Percentiles rank a stretch among this genome's conserved stretches.
Evolutionary conservation across 2,329 filamentous ascomycete species (phyloP).

Genomic region (Chaetomiaceae sp.): DNA sequence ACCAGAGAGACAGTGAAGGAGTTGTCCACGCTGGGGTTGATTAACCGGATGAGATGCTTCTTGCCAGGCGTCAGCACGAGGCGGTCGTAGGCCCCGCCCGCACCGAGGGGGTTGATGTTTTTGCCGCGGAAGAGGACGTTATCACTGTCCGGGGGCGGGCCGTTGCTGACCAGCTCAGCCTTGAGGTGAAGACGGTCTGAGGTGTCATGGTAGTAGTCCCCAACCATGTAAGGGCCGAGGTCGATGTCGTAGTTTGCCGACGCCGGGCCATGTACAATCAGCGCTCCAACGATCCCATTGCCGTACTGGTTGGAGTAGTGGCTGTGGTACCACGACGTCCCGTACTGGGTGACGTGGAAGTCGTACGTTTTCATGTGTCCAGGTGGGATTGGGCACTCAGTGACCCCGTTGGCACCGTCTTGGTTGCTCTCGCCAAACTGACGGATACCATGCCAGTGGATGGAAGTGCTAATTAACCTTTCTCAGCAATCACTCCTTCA

Average conservation of each 20-base stretch:
- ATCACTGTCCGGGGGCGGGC: constrained; percentile 30
- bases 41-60: constrained; percentile 43
- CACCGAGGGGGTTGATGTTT: constrained; percentile 29
- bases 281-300: constrained; percentile 47
- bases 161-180: constrained; percentile 23
- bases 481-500: too few species aligned
- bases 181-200: constrained; percentile 28
- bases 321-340: constrained; percentile 43
- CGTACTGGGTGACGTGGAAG: constrained; percentile 35
- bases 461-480: constrained; percentile 38
- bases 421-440: constrained; percentile 39
- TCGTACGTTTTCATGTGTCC: constrained; percentile 33
- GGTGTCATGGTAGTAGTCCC: constrained; percentile 44
- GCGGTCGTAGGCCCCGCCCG: constrained; percentile 28
- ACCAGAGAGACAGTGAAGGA: constrained; percentile 45
- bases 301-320: constrained; percentile 48
- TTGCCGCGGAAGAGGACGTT: constrained; percentile 42
- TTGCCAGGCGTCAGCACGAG: constrained; percentile 37
- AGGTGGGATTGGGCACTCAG: constrained; percentile 39
- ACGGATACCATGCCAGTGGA: constrained; percentile 47
- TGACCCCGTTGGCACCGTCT: constrained; percentile 43
- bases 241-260: constrained; percentile 50
- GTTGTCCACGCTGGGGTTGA: constrained; percentile 47
- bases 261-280: constrained; percentile 47
- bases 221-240: constrained; percentile 44